phyloP scores from a whole-genome alignment of 2,329 filamentous ascomycete genomes.

The Graphium sp. region DNA sequence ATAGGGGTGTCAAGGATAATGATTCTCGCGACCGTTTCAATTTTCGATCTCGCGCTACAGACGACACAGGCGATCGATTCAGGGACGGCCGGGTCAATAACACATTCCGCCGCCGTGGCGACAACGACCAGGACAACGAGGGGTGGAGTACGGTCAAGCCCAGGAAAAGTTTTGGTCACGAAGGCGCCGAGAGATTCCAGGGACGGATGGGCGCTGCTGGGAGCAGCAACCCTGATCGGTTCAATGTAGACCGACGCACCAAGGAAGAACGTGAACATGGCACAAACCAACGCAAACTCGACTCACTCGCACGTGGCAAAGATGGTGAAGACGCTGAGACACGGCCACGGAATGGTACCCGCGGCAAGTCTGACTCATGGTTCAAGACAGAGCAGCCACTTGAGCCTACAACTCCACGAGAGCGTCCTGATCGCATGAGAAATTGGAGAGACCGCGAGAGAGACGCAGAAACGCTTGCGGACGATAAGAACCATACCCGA shows the following conservation, averaged over 20 bases:
- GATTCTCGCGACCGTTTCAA: slow-evolving; percentile 42
- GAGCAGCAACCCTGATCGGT: too few relatives aligned
- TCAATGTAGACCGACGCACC: slow-evolving; percentile 23
- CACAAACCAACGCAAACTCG: slow-evolving; percentile 31
- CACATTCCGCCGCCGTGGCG: slow-evolving; percentile 35
- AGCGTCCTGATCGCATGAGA: slow-evolving; percentile 40
- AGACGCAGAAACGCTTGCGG: slow-evolving; percentile 18
- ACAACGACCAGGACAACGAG: slow-evolving; percentile 45
- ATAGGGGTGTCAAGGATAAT: slow-evolving; percentile 33
- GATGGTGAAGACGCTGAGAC: slow-evolving; percentile 35
- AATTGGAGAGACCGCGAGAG: slow-evolving; percentile 41
- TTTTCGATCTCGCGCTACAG: slow-evolving; percentile 31
- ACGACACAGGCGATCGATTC: slow-evolving; percentile 30
- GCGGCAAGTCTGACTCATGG: slow-evolving; percentile 61
- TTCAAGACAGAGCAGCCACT: slow-evolving; percentile 38
- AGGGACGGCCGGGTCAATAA: slow-evolving; percentile 28
- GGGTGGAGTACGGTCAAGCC: slow-evolving; percentile 62
- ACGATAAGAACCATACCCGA: slow-evolving; percentile 41
- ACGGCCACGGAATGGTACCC: slow-evolving; percentile 45
- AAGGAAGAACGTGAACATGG: slow-evolving; percentile 37
- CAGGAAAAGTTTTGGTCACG: slow-evolving; percentile 55
- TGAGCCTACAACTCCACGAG: slow-evolving; percentile 21
- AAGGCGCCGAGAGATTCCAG: slow-evolving; percentile 55
- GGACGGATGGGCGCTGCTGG: slow-evolving; percentile 44
- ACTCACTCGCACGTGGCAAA: slow-evolving; percentile 27